A percentile compares a stretch with the other conserved stretches of the same genome.
phyloP scores from a whole-genome alignment of 2,329 filamentous ascomycete species.

The Phialocephala subalpina region DNA sequence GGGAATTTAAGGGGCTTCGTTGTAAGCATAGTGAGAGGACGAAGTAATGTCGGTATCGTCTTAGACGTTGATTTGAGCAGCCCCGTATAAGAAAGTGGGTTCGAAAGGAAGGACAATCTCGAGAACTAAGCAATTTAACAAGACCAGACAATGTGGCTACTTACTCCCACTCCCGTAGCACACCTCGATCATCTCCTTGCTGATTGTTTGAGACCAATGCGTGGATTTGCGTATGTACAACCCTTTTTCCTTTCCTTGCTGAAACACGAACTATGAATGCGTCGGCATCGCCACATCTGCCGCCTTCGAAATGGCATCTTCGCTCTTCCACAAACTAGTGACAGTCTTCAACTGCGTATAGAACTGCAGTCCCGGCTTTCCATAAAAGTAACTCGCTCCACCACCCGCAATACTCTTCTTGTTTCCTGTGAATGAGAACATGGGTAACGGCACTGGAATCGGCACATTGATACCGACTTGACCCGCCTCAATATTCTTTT shows the following conservation, averaged over 20 bases:
- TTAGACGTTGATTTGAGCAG: no score
- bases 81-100: no score
- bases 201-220: background rate
- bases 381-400: conserved; percentile 94
- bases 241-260: background rate
- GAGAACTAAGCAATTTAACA: no score
- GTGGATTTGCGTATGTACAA: background rate
- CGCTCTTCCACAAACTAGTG: conserved; percentile 86
- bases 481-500: conserved; percentile 82
- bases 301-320: conserved; percentile 86
- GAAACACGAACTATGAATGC: conserved; percentile 45
- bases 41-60: no score
- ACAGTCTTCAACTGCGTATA: conserved; percentile 99
- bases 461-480: conserved; percentile 89
- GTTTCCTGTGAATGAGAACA: conserved; percentile 78
- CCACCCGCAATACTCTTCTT: conserved; percentile 94
- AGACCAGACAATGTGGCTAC: no score
- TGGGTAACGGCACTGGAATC: conserved; percentile 63
- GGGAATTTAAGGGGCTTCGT: no score
- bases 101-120: no score
- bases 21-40: no score
- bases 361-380: conserved; percentile 89
- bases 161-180: no score
- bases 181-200: no score
- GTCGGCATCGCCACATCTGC: conserved; percentile 90